Percentiles rank a stretch among this genome's conserved stretches.
These are phyloP conservation scores for Ogataea populi-albae DNA, from an alignment of 805 yeast genomes.

Conservation along the genomic window DNA sequence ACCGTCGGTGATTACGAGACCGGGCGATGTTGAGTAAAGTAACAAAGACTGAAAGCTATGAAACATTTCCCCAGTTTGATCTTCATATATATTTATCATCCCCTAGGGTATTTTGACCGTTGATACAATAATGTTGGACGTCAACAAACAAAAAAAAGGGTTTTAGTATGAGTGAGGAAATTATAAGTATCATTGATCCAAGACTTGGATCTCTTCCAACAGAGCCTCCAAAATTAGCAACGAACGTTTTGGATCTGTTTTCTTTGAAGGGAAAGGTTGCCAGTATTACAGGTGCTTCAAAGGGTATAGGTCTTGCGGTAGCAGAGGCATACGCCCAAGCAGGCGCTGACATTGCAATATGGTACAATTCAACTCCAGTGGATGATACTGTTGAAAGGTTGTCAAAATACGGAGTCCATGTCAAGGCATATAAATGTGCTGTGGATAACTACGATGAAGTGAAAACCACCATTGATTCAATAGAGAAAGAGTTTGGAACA, in stretches of 20 bases:
- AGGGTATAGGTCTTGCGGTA: conserved; percentile 54
- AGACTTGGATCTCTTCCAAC: background rate
- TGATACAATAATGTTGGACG: background rate
- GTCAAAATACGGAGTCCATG: conserved; percentile 11
- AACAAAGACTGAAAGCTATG: no score
- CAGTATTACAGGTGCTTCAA: conserved; percentile 50
- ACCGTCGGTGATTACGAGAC: no score
- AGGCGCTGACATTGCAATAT: conserved; percentile 39
- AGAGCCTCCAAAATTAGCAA: background rate
- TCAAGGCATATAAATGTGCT: conserved; percentile 28
- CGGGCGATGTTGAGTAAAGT: no score
- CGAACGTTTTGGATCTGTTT: conserved; percentile 25
- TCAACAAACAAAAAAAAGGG: background rate
- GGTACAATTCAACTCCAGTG: conserved; percentile 27
- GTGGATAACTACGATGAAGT: conserved; percentile 31
- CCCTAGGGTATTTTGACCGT: no score
- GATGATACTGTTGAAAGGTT: conserved; percentile 7
- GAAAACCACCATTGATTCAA: conserved; percentile 23
- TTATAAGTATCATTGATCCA: conserved; percentile 3
- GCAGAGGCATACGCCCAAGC: conserved; percentile 52
- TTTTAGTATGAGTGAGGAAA: conserved; percentile 1
- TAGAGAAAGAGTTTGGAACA: conserved; percentile 35
- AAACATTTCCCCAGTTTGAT: no score
- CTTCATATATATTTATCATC: no score
- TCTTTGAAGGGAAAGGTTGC: conserved; percentile 41